phyloP scores from a whole-genome alignment of 495 filamentous ascomycete genomes.

The Penicillium steckii region DNA sequence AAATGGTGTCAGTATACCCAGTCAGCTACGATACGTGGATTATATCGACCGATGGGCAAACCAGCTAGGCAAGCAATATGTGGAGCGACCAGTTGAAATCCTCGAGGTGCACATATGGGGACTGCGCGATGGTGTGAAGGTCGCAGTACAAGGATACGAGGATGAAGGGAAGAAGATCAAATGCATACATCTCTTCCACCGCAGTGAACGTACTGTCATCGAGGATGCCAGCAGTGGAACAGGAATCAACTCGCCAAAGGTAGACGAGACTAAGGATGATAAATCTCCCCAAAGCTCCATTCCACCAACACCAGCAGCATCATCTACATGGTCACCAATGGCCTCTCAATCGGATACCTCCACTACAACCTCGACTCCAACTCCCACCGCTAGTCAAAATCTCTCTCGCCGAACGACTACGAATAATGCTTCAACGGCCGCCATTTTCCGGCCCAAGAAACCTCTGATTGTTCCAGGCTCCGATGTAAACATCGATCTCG shows the following conservation, averaged over 20 bases:
- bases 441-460: conserved; percentile 70
- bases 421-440: conserved; percentile 40
- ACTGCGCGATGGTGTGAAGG: conserved; percentile 80
- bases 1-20: conserved; percentile 87
- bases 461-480: conserved; percentile 70
- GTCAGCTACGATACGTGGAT: conserved; percentile 82
- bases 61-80: conserved; percentile 67
- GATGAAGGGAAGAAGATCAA: conserved; percentile 87
- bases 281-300: background rate
- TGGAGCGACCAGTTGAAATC: conserved; percentile 82
- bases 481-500: conserved; percentile 88
- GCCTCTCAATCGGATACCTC: conserved; percentile 21
- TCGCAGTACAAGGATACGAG: conserved; percentile 79
- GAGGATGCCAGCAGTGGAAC: conserved; percentile 32
- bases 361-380: conserved; percentile 10
- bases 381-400: conserved; percentile 7
- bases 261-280: background rate
- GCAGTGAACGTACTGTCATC: conserved; percentile 70
- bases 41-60: conserved; percentile 89
- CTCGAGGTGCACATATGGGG: conserved; percentile 90
- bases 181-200: conserved; percentile 75
- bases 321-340: background rate
- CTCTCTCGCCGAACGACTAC: conserved; percentile 6
- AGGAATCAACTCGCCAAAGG: background rate
- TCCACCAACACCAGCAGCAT: background rate